Percentiles rank a stretch among this genome's conserved stretches.
These are phyloP conservation scores for Euryodendron excelsum DNA, from an alignment of 148 eudicot genomes.

Conservation along the genomic window DNA sequence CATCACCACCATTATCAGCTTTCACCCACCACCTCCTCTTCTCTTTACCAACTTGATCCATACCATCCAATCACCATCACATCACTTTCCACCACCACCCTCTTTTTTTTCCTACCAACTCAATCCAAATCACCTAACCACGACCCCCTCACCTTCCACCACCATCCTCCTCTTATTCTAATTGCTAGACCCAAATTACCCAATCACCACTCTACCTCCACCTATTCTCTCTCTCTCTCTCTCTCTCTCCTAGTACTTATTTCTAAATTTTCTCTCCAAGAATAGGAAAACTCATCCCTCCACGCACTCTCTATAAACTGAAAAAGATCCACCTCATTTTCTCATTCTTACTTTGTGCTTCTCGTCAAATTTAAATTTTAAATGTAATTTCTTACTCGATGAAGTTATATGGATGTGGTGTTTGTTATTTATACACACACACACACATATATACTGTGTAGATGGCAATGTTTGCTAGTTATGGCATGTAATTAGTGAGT, in stretches of 20 bases:
- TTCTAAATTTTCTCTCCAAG: neutral
- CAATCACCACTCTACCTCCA: neutral
- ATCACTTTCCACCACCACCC: neutral
- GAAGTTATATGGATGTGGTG: neutral
- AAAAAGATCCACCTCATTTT: neutral
- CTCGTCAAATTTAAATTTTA: neutral
- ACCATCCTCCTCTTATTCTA: neutral
- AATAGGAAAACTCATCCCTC: neutral
- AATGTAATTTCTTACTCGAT: neutral
- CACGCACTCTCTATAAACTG: neutral
- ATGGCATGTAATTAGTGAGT: neutral
- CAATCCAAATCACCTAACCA: neutral
- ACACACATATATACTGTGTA: neutral
- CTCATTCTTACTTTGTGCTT: neutral
- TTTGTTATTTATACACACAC: too few species aligned
- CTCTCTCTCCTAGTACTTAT: neutral
- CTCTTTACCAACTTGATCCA: neutral
- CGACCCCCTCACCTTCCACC: neutral
- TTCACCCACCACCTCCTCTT: neutral
- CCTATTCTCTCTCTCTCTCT: neutral
- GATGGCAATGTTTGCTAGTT: neutral
- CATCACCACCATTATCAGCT: neutral
- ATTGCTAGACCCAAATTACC: neutral
- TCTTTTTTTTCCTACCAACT: neutral
- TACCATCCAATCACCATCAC: neutral